phyloP scores from a whole-genome alignment of 2,329 filamentous ascomycete species.

The Rhynchosporium secalis region DNA sequence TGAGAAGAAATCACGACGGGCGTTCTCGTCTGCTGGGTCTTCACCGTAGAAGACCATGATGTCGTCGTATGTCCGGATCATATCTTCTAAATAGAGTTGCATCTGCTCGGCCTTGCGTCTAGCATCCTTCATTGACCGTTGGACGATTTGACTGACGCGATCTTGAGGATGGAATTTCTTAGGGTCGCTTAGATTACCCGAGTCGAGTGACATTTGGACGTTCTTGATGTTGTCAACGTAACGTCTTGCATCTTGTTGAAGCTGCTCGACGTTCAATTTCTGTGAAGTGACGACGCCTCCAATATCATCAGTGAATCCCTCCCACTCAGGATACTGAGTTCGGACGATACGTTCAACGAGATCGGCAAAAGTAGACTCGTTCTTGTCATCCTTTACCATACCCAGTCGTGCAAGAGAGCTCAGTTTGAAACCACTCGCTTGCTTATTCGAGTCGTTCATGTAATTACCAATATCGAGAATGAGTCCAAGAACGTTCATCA shows the following conservation, averaged over 20 bases:
- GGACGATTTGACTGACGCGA: conserved; percentile 86
- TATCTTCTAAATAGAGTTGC: conserved; percentile 89
- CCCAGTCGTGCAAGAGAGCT: conserved; percentile 87
- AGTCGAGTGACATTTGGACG: conserved; percentile 87
- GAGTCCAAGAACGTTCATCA: conserved; percentile 94
- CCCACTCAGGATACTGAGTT: conserved; percentile 95
- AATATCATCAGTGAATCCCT: conserved; percentile 84
- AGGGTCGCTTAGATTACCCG: conserved; percentile 90
- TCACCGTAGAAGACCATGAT: conserved; percentile 98
- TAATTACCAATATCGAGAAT: conserved; percentile 99
- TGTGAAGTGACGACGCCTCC: conserved; percentile 73
- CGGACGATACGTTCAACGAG: conserved; percentile 95
- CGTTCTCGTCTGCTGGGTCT: conserved; percentile 86
- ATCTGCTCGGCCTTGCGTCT: conserved; percentile 94
- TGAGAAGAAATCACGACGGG: conserved; percentile 91
- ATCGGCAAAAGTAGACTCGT: conserved; percentile 93
- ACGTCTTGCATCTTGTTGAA: conserved; percentile 81
- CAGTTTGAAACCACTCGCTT: conserved; percentile 96
- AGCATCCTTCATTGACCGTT: conserved; percentile 95
- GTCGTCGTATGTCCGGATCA: conserved; percentile 86
- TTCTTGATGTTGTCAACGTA: conserved; percentile 97
- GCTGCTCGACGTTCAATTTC: conserved; percentile 93
- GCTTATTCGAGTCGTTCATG: conserved; percentile 99
- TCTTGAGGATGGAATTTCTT: conserved; percentile 99
- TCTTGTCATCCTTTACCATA: conserved; percentile 99